These are phyloP conservation scores for Phellopilus nigrolimitatus DNA, from an alignment of 1,284 basidiomycete species.

Conservation along the genomic window DNA sequence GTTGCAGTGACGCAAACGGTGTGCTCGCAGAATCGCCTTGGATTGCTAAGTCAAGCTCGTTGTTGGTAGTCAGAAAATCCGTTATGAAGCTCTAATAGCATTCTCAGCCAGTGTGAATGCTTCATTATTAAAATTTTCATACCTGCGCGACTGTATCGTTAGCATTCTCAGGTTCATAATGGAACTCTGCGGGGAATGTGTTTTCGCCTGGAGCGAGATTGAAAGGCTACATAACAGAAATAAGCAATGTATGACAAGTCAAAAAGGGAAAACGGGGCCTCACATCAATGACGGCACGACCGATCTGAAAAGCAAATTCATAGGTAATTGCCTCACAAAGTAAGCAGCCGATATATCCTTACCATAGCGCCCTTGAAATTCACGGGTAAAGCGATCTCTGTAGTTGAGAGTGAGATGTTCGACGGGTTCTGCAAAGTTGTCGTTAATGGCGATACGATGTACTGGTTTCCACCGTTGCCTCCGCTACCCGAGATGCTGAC, in stretches of 20 bases:
- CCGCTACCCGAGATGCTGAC: constrained; percentile 59
- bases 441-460: constrained; percentile 48
- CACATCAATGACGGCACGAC: constrained; percentile 54
- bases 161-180: constrained; percentile 57
- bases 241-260: background rate
- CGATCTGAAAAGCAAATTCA: constrained; percentile 31
- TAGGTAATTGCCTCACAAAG: background rate
- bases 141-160: constrained; percentile 63
- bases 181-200: constrained; percentile 53
- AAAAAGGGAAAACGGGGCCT: constrained; percentile 26
- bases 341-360: constrained; percentile 22
- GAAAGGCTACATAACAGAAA: constrained; percentile 37
- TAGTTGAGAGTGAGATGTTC: constrained; percentile 61
- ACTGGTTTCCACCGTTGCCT: constrained; percentile 51
- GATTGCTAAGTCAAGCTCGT: constrained; percentile 47
- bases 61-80: constrained; percentile 48
- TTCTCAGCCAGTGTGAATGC: background rate
- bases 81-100: constrained; percentile 41
- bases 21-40: constrained; percentile 56
- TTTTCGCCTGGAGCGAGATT: constrained; percentile 60
- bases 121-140: constrained; percentile 11
- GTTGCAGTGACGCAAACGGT: constrained; percentile 57
- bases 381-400: constrained; percentile 55
- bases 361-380: constrained; percentile 47
- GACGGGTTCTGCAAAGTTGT: constrained; percentile 61